Conservation (phyloP, 148 eudicot species). For the Rhododendron henanense region DNA sequence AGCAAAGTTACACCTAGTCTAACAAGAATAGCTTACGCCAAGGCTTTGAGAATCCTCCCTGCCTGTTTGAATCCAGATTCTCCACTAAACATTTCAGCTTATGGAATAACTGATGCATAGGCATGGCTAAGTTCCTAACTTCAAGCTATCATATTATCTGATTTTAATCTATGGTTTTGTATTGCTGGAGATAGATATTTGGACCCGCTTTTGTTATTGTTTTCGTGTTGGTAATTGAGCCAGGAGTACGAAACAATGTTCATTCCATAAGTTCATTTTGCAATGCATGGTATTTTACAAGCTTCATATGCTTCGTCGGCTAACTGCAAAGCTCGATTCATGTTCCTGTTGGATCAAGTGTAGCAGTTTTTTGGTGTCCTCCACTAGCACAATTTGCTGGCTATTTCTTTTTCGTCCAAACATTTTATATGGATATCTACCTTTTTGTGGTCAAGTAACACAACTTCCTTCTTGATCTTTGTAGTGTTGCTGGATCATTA, state of each 20-base stretch:
- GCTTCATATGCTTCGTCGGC: neutral
- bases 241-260: neutral
- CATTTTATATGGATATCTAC: neutral
- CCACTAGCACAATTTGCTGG: neutral
- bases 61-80: neutral
- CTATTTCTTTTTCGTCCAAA: neutral
- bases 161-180: neutral
- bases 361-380: neutral
- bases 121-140: neutral
- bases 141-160: neutral
- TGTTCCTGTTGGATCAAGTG: neutral
- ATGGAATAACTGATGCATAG: neutral
- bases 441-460: neutral
- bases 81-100: neutral
- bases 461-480: neutral
- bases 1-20: neutral
- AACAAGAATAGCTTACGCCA: neutral
- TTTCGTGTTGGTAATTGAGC: neutral
- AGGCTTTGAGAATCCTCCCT: neutral
- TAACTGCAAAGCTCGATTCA: slow-evolving; percentile 1
- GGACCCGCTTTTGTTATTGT: neutral
- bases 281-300: neutral
- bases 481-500: neutral
- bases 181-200: neutral
- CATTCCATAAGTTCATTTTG: neutral